Base-by-base conservation (phyloP, 805 yeast species). In the Wickerhamomyces bisporus region DNA sequence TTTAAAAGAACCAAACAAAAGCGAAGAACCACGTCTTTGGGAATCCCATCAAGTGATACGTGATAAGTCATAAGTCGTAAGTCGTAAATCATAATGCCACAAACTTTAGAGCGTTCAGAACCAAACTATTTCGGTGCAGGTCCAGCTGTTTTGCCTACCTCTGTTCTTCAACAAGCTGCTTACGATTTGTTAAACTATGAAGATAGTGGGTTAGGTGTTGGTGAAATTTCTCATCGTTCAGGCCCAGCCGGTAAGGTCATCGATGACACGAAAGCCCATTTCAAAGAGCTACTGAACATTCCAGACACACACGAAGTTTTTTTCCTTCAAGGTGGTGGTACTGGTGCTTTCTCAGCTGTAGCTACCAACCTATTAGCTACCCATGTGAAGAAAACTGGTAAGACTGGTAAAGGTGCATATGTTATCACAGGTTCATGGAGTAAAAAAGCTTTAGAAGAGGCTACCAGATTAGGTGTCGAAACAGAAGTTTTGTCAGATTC, bases 311-410 rank as follows among this genome's bases (percentile, higher is more conserved):
- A 93, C 60, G 97, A 88, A 61, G 91, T 91, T 2, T 81, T 93
- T 59, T 93, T 91, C 66, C 63, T 91, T 65, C 99, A 93, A 68
- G 98, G 98, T 48, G 98, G 99, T 45, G 98, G 98, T 43, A 91
- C 98, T 36, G 83, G 88, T 23, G 98, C 96, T 6, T 93, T 93
- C 51, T 85, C 98, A 3, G 79, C 96, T 5, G 71, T 86, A 34
- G 87, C 86, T 10, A 78, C 89, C 52, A 91, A 89, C 59, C 60
- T 93, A 62, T 60, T 83, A 43, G 95, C 96, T 19, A 70, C 82
- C 16, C 77, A 75, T 61, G 83, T 82, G 32, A 77, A 77, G 48
- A 79, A 72, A 55, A 75, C 82, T 15, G 93, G 91, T 30, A 78
- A 77, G 51, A 71, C 68, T 42, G 96, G 95, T 37, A 78, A 71